Conservation (phyloP, 352 stramenopile genomes). For the Phytophthora quininea region DNA sequence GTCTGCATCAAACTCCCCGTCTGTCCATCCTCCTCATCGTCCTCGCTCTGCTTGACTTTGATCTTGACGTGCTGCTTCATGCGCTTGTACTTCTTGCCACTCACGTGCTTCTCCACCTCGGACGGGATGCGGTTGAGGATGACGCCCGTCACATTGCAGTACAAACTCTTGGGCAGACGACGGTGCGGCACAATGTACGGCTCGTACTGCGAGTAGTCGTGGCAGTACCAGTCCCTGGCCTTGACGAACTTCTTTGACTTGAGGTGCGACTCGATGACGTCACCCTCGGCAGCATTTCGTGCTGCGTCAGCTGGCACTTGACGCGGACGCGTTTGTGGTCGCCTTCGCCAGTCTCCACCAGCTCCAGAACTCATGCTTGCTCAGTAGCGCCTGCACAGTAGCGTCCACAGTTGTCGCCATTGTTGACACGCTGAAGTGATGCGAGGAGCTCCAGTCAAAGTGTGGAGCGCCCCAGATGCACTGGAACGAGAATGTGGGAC, state of each 20-base stretch:
- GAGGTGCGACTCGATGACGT: constrained; percentile 70
- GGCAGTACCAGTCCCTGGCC: constrained; percentile 87
- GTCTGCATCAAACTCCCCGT: constrained; percentile 76
- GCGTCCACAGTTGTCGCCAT: constrained; percentile 34
- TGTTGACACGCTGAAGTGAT: constrained; percentile 2
- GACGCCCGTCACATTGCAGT: constrained; percentile 86
- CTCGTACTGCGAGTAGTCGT: constrained; percentile 92
- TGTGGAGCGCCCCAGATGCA: background rate
- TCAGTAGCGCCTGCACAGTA: constrained; percentile 49
- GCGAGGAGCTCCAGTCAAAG: constrained; percentile 33
- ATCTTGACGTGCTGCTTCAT: constrained; percentile 80
- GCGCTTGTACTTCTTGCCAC: constrained; percentile 86
- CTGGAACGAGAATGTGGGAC: background rate
- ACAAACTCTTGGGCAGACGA: constrained; percentile 84
- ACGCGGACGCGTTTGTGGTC: constrained; percentile 60
- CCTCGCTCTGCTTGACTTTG: constrained; percentile 35
- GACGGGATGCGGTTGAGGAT: constrained; percentile 89
- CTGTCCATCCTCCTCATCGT: constrained; percentile 31
- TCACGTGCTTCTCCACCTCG: constrained; percentile 90
- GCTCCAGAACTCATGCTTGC: constrained; percentile 59
- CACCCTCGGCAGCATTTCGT: constrained; percentile 76
- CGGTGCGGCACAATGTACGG: constrained; percentile 90
- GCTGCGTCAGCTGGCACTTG: constrained; percentile 74
- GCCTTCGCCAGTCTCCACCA: constrained; percentile 51
- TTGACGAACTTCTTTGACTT: constrained; percentile 85